Base-by-base conservation (phyloP, 176 grass and related monocot species). In the Triticum urartu region DNA sequence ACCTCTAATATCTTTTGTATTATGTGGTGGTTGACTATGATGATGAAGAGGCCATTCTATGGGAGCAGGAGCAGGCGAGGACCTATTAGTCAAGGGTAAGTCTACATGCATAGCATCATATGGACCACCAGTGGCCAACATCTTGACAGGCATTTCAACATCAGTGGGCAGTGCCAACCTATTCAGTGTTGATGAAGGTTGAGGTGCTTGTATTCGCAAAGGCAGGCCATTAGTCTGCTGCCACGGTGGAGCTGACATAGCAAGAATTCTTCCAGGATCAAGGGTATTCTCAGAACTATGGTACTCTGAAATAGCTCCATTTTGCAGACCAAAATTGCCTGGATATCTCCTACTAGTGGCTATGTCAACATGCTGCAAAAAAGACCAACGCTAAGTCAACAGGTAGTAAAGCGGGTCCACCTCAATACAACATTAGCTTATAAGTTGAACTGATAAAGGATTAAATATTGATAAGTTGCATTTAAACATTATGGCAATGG, bases 161-260 rank as follows among this genome's bases (percentile, higher is more conserved):
- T 95, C 89, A 71, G 71, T 88, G 84, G 87, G 58, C 32, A 77
- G 79, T 76, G 87, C 47, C 82, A 88, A 77, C 79, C 89, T 88
- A 80, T 78, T 83, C 74, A 80, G 30, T 68, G 66, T 35, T 69
- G 88, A 69, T 80, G 92, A 28, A 77, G 83, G 87, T 79, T 89
- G 81, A 86, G 84, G 70, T 77, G 88, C 85, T 64, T 80, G 92
- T 72, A 79, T 74, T 66, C 74, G 90, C 78, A 85, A 82, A 38
- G 60, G 89, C 79, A 86, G 79, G 86, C 88, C 80, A 89, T 79
- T 80, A 64, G 68, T 89, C 83, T 94, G 89, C 64, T 89, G 94
- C 83, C 81, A 86, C 58, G 66, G 78, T 34, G 47, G 85, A 84
- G 40, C 69, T 25, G 85, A 62, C 70, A 91, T 87, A 62, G 75